A percentile compares a stretch with the other conserved stretches of the same genome.
phyloP scores from a whole-genome alignment of 495 filamentous ascomycete genomes.

The Cercophora newfieldiana region DNA sequence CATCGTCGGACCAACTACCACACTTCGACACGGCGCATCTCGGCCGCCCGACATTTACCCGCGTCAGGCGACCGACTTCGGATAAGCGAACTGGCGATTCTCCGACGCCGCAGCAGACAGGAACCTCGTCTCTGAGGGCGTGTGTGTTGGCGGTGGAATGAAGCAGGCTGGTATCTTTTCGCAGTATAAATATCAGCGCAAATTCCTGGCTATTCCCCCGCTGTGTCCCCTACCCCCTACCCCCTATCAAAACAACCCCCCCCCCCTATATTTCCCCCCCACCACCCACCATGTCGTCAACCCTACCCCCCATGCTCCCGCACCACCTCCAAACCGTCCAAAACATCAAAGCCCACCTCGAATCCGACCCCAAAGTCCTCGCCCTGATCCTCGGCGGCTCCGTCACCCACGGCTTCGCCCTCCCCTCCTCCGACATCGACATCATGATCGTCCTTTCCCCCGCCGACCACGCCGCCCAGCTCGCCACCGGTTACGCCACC shows the following conservation, averaged over 20 bases:
- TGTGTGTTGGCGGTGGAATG: no score
- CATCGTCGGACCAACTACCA: background rate
- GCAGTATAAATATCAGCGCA: no score
- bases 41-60: background rate
- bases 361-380: constrained; percentile 14
- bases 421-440: constrained; percentile 25
- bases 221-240: background rate
- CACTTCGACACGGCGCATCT: background rate
- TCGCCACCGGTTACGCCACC: constrained; percentile 14
- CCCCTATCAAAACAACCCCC: background rate
- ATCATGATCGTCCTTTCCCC: constrained; percentile 26
- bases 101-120: background rate
- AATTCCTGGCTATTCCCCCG: no score
- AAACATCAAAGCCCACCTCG: constrained; percentile 21
- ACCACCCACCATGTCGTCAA: background rate
- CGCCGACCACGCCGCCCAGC: constrained; percentile 16
- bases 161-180: no score
- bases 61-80: background rate
- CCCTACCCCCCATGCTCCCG: constrained; percentile 13
- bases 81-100: background rate
- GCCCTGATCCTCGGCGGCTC: constrained; percentile 27
- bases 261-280: background rate
- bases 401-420: constrained; percentile 28
- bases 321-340: constrained; percentile 24
- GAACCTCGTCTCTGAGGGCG: background rate